Evolutionary conservation across 352 stramenopile species (phyloP), one percentile per base, ranked within the genome.

Genomic region (Pythium sukuiense): DNA sequence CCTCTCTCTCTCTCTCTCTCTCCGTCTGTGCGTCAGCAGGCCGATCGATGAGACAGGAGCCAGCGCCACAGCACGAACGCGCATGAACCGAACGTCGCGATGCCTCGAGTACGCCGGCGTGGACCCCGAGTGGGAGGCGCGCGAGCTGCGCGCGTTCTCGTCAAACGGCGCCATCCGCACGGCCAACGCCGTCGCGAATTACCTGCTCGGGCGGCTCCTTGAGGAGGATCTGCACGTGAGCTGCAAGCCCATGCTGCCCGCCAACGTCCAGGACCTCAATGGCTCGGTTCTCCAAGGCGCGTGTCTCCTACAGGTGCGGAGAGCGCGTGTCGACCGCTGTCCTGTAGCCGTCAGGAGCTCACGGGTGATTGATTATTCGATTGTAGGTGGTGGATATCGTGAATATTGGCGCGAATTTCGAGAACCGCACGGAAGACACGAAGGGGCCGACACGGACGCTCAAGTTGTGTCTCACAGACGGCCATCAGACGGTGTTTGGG

Each of bases 401-500:
- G 48, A 95, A 95, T 50, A 85, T 95, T 59, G 83, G 80, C 41
- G 83, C 85, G n/a, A 91, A 76, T 63, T 81, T 80, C 35, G 82
- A 93, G 65, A 76, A 88, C 52, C 77, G 85, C 37, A 90, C 79
- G 5, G 81, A 95, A 45, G 80, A 90, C 52, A 67, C 69, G 12
- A 77, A 74, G n/a, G 81, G 81, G 26, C 70, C 79, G 6, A 80
- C 82, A 52, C 80, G 85, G 13, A 92, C 85, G 59, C 87, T 95
- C 32, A 95, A 95, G 55, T 56, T 95, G n/a, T 82, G 80, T 56
- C 77, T 95, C 37, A 95, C 85, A 13, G 85, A 95, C 60, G 87
- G 85, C 11, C 68, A 89, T 52, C 83, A 92, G 73, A 68, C 90
- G 46, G 77, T 84, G 0, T 93, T 79, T 52, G 87, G 79, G 29